phyloP scores from a whole-genome alignment of 2,329 filamentous ascomycete genomes.

The Penicillium sp. region DNA sequence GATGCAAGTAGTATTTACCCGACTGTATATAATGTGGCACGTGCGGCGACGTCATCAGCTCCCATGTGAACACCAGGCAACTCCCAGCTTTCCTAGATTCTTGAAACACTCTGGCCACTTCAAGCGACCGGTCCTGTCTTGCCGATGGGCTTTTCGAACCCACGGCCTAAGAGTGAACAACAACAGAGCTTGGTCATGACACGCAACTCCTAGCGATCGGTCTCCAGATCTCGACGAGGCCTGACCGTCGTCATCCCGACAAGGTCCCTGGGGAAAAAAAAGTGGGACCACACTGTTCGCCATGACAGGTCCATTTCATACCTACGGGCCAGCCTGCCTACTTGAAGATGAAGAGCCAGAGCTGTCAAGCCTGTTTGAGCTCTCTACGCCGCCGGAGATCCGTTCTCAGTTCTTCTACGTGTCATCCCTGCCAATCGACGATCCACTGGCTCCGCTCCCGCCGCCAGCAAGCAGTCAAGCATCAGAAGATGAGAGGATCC shows the following conservation, averaged over 20 bases:
- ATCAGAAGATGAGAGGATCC: constrained; percentile 56
- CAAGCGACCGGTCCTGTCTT: neutral
- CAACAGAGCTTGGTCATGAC: constrained; percentile 14
- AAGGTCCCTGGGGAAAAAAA: constrained; percentile 15
- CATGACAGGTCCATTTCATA: constrained; percentile 55
- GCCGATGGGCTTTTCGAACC: constrained; percentile 7
- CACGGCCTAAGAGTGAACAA: constrained; percentile 2
- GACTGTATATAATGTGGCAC: constrained; percentile 22
- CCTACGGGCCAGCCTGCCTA: constrained; percentile 61
- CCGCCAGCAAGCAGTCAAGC: constrained; percentile 52
- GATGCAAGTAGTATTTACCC: too few species aligned
- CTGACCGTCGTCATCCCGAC: neutral
- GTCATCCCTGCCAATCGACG: constrained; percentile 80
- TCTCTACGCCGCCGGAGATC: constrained; percentile 57
- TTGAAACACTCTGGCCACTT: neutral
- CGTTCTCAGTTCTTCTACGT: constrained; percentile 82
- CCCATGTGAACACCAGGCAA: constrained; percentile 15
- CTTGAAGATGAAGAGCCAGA: constrained; percentile 42
- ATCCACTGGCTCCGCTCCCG: constrained; percentile 72
- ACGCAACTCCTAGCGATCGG: constrained; percentile 5
- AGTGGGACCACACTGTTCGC: constrained; percentile 16
- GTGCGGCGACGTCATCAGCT: constrained; percentile 41
- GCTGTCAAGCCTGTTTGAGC: constrained; percentile 33
- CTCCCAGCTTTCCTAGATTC: constrained; percentile 4
- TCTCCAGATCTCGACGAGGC: constrained; percentile 14